Conservation (phyloP, 1,139 yeast genomes). For the Sugiyamaella japonica region DNA sequence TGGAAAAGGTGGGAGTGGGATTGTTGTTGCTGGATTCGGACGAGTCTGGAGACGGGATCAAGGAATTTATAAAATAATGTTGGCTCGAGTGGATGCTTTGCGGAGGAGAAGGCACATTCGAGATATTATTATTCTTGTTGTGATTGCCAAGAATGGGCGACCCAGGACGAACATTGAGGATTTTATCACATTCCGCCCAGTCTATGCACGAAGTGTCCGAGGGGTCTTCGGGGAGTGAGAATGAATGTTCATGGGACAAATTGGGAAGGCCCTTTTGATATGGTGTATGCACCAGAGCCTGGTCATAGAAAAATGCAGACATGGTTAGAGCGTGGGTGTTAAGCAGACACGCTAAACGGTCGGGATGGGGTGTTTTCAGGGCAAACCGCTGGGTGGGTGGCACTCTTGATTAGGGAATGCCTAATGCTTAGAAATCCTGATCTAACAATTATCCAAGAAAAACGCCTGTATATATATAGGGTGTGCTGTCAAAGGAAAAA, state of each 20-base stretch:
- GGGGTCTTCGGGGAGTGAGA: constrained; percentile 1
- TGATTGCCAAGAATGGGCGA: neutral
- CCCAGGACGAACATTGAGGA: neutral
- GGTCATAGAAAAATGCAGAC: constrained; percentile 13
- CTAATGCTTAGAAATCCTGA: constrained; percentile 1
- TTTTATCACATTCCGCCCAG: constrained; percentile 20
- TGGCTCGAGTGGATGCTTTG: constrained; percentile 4
- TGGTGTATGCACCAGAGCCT: neutral
- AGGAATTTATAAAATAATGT: constrained; percentile 7
- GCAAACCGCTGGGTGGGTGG: no score
- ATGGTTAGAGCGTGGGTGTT: neutral
- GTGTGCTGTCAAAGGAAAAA: neutral
- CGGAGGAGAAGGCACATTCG: constrained; percentile 10
- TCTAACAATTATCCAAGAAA: neutral
- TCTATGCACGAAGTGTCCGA: constrained; percentile 4
- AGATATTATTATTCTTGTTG: neutral
- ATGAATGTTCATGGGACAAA: neutral
- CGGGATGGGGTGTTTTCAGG: no score
- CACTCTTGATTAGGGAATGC: neutral
- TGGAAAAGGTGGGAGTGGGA: neutral
- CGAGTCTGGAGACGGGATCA: constrained; percentile 19
- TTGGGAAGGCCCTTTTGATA: neutral
- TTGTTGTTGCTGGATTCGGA: constrained; percentile 12
- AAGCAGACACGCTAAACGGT: no score
- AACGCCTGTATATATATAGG: neutral